phyloP scores from a whole-genome alignment of 2,329 filamentous ascomycete species.

The Neospermospora avenae region DNA sequence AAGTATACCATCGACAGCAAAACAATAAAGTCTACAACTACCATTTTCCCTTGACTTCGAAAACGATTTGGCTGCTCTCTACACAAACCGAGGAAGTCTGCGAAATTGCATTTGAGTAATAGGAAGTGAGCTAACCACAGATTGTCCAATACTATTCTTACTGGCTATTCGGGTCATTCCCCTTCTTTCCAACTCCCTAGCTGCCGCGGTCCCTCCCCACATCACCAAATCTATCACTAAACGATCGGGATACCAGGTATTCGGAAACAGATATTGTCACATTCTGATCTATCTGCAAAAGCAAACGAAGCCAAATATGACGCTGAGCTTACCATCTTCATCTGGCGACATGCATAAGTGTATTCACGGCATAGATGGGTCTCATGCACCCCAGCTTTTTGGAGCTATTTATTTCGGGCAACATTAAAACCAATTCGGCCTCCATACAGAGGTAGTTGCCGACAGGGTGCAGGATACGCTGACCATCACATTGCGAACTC shows the following conservation, averaged over 20 bases:
- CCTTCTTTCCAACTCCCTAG: background rate
- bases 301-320: background rate
- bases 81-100: background rate
- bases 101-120: background rate
- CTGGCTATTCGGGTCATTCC: conserved; percentile 1
- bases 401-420: background rate
- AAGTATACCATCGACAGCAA: background rate
- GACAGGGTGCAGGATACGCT: background rate
- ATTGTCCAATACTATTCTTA: background rate
- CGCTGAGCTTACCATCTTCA: background rate
- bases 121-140: background rate
- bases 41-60: background rate
- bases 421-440: background rate
- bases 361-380: background rate
- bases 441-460: background rate
- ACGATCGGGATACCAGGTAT: background rate
- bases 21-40: background rate
- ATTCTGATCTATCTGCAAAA: background rate
- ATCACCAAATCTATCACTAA: background rate
- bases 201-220: background rate
- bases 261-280: background rate
- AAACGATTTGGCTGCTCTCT: background rate
- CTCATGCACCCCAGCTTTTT: conserved; percentile 1
- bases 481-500: background rate
- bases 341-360: background rate